Conservation (phyloP, 1,284 basidiomycete species). For the Moesziomyces parantarcticus region DNA sequence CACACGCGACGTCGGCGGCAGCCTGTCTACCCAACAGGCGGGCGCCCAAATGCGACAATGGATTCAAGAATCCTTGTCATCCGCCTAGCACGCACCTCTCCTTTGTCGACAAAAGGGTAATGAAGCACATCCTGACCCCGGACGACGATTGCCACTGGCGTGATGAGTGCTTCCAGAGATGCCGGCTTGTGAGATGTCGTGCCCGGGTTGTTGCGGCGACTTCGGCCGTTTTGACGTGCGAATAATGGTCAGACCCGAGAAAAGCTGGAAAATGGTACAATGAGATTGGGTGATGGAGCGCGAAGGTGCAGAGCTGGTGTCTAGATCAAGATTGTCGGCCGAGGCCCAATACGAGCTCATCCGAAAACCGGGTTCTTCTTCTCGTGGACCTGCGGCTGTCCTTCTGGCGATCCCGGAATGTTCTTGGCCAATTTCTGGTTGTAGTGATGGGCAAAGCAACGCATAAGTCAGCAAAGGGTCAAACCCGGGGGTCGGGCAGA, state of each 20-base stretch:
- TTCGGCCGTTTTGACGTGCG: too few relatives aligned
- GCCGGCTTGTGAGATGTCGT: too few relatives aligned
- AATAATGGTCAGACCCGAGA: too few relatives aligned
- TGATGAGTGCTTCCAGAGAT: too few relatives aligned
- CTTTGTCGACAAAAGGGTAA: not conserved
- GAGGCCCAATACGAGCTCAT: constrained; percentile 3
- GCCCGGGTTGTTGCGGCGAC: too few relatives aligned
- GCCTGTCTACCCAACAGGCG: constrained; percentile 79
- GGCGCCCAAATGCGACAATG: constrained; percentile 76
- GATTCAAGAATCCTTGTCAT: constrained; percentile 75
- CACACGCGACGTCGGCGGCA: constrained; percentile 88
- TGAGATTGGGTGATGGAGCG: not conserved
- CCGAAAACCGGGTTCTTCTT: constrained; percentile 81
- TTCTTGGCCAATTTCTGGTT: constrained; percentile 86
- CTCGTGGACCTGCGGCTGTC: constrained; percentile 88
- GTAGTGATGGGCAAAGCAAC: not conserved
- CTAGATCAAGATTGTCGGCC: constrained; percentile 5
- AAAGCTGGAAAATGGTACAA: not conserved
- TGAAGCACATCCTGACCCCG: too few relatives aligned
- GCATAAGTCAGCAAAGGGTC: not conserved
- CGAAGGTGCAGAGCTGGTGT: constrained; percentile 7
- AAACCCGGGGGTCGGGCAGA: not conserved
- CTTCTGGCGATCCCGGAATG: constrained; percentile 89
- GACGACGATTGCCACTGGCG: too few relatives aligned
- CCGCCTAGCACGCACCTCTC: constrained; percentile 71